Evolutionary conservation across 2,329 filamentous ascomycete species (phyloP), one percentile per base, ranked within the genome.

Genomic region (Pseudodiploospora longispora): DNA sequence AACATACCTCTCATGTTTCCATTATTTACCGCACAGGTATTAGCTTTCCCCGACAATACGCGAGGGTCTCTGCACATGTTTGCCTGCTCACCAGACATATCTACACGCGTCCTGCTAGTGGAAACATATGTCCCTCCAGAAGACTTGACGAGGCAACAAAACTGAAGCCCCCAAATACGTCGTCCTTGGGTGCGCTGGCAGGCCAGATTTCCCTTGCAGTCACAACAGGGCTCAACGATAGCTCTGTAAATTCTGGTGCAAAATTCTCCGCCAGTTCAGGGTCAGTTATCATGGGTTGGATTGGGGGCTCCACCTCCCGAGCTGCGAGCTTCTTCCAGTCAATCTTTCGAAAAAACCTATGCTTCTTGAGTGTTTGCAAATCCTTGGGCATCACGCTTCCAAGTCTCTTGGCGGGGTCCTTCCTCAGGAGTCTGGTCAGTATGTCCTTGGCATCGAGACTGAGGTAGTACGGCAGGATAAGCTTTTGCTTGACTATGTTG

Each of bases 221-320:
- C 43, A 82, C 60, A 2, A 85, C 73, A 5, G 89, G 88, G 60
- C 86, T 94, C 42, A 97, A 72, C 4, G 87, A 78, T 50, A 95
- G 66, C 44, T 85, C 82, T 0, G 91, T 98, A 62, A 98, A 98
- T 60, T 96, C 89, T n/a, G 74, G 72, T 0, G 86, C 79, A 66
- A 98, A 98, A 67, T 98, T 98, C 76, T 98, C 94, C 1, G 93
- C 93, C 38, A 96, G 74, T 62, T 94, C 90, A 0, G 93, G 93
- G 58, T 98, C 89, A 0, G 93, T 97, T 59, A 98, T 91, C 57
- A 97, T 75, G 10, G 93, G 93, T 60, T 85, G 80, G 55, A 98
- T 97, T 0, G 93, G 93, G 1, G 93, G 86, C 55, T 87, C 83
- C 38, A 95, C 55, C 64, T 96, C 87, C 32, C 91, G 78, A 29